Evolutionary conservation across 2,329 filamentous ascomycete species (phyloP), one percentile per base, ranked within the genome.

Genomic region (Capronia coronata): DNA sequence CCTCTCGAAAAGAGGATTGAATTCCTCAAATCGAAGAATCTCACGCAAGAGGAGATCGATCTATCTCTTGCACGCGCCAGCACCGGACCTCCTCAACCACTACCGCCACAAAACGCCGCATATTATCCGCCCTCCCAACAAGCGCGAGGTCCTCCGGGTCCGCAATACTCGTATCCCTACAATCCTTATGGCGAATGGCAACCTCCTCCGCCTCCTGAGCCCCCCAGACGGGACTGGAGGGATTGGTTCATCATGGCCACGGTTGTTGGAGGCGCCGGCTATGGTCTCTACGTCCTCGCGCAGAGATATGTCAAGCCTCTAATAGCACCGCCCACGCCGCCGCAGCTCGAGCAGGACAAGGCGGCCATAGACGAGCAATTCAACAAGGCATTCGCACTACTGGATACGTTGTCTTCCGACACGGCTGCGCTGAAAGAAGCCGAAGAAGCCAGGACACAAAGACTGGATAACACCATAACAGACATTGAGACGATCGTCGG

Each of bases 221-320:
- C 82, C 2, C 89, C 89, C 2, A 83, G 82, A 65, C 77, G 93
- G 63, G 93, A 98, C 70, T 98, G 93, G 93, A 80, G 94, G 54
- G 93, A 98, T 66, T 97, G 89, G 86, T 98, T 98, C 70, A 97
- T 98, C 68, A 95, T 97, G 88, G 93, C 93, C 6, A 98, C 93
- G 0, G 87, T 97, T 10, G 84, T 94, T 55, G 85, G 89, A 49
- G 88, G 90, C 42, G 83, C 96, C 16, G 79, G 88, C 32, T 97
- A 96, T 63, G 91, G 90, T 0, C 70, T 95, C 18, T 98, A 93
- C 65, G 80, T 84, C 57, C 78, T 96, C 13, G 87, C 89, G 53
- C 94, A 94, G 81, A 87, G 93, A 63, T 98, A 98, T 63, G 82
- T 98, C 50, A 80, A 86, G 56, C 93, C 93, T 35, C 74, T 98